These are phyloP conservation scores for Colletotrichum abscissum DNA, from an alignment of 2,329 filamentous ascomycete genomes.

Conservation along the genomic window DNA sequence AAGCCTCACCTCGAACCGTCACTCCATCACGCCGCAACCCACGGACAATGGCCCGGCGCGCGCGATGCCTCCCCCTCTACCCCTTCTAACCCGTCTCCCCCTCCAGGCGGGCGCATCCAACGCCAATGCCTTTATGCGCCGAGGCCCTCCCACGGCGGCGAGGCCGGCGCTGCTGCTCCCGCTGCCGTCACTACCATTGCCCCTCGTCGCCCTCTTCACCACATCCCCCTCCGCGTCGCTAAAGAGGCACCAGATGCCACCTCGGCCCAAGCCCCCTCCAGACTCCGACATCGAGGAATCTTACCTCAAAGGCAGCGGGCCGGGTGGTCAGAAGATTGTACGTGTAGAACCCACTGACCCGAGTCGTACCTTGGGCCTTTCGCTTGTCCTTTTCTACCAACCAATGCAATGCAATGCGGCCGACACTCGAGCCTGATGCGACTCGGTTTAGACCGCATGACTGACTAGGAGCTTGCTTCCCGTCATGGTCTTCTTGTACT, in stretches of 20 bases:
- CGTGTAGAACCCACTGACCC: conserved; percentile 37
- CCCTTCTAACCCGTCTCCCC: neutral
- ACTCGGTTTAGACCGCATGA: neutral
- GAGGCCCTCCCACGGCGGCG: neutral
- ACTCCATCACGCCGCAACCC: neutral
- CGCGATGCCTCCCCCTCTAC: conserved; percentile 25
- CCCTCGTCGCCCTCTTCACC: conserved; percentile 43
- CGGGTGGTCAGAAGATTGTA: conserved; percentile 96
- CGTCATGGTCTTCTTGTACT: neutral
- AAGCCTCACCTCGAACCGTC: neutral
- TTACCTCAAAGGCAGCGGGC: conserved; percentile 91
- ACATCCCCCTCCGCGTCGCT: conserved; percentile 42
- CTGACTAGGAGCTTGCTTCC: conserved; percentile 9
- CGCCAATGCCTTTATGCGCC: conserved; percentile 20
- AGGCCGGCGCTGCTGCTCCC: neutral
- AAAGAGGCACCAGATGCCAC: conserved; percentile 73
- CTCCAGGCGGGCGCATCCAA: neutral
- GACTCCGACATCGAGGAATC: conserved; percentile 85
- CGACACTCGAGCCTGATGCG: conserved; percentile 21
- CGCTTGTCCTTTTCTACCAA: too few species aligned
- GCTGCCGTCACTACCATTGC: neutral
- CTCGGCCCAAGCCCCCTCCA: conserved; percentile 76
- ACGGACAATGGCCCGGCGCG: conserved; percentile 32
- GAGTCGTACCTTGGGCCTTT: neutral
- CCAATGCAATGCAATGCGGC: neutral